Evolutionary conservation across 2,329 filamentous ascomycete genomes (phyloP).

Genomic region (Pseudovirgaria hyperparasitica): DNA sequence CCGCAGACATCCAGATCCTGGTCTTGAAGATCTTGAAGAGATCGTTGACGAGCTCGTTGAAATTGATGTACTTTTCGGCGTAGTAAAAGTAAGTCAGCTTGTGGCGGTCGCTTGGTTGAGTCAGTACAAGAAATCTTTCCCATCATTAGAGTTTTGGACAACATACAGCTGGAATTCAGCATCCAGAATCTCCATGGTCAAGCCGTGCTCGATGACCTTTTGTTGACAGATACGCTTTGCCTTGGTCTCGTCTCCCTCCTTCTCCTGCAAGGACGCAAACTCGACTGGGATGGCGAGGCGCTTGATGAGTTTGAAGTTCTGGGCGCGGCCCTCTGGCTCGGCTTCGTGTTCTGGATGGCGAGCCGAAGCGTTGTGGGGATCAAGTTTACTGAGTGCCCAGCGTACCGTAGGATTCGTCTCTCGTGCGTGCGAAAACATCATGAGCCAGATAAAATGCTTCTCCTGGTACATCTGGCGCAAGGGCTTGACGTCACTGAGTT

Average conservation of each 20-base stretch:
- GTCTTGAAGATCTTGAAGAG: slow-evolving; percentile 99
- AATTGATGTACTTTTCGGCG: slow-evolving; percentile 95
- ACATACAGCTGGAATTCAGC: slow-evolving; percentile 96
- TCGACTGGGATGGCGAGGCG: slow-evolving; percentile 86
- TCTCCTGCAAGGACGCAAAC: slow-evolving; percentile 77
- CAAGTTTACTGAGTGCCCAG: slow-evolving; percentile 1
- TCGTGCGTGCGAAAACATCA: slow-evolving; percentile 99
- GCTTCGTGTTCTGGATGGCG: slow-evolving; percentile 46
- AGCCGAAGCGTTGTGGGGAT: slow-evolving; percentile 6
- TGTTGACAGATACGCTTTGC: slow-evolving; percentile 94
- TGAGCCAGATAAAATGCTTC: slow-evolving; percentile 95
- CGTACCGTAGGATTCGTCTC: too few species aligned
- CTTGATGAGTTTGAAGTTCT: slow-evolving; percentile 95
- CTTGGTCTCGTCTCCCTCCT: slow-evolving; percentile 95
- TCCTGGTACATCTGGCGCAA: slow-evolving; percentile 84
- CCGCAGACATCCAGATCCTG: slow-evolving; percentile 98
- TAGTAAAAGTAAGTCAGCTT: slow-evolving; percentile 99
- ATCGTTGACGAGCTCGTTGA: slow-evolving; percentile 93
- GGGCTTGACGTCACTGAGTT: slow-evolving; percentile 76
- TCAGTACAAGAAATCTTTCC: slow-evolving; percentile 9
- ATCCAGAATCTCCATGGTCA: slow-evolving; percentile 98
- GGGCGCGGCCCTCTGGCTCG: too few species aligned
- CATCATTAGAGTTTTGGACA: neutral
- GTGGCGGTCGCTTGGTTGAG: slow-evolving; percentile 72
- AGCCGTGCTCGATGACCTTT: slow-evolving; percentile 85